A percentile compares a stretch with the other conserved stretches of the same genome.
phyloP scores from a whole-genome alignment of 805 yeast genomes.

The Candida lessepsii region DNA sequence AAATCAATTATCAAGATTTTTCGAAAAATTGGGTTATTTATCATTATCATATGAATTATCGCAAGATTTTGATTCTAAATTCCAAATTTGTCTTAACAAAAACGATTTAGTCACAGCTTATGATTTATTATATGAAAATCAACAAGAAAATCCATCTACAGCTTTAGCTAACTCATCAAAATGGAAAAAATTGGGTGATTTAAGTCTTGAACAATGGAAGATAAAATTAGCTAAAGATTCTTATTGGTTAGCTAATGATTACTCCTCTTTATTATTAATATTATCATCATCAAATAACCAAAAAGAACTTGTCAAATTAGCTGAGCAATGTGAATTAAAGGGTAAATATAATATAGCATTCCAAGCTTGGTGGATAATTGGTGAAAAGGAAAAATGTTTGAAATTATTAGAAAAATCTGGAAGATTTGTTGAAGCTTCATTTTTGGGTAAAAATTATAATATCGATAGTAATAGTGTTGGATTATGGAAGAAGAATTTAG shows the following conservation, averaged over 20 bases:
- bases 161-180: slow-evolving; percentile 43
- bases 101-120: slow-evolving; percentile 70
- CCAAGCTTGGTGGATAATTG: slow-evolving; percentile 85
- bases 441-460: slow-evolving; percentile 74
- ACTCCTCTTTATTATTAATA: slow-evolving; percentile 75
- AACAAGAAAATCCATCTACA: slow-evolving; percentile 49
- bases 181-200: slow-evolving; percentile 92
- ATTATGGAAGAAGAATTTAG: slow-evolving; percentile 67
- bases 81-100: slow-evolving; percentile 83
- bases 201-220: slow-evolving; percentile 76
- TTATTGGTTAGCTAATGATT: slow-evolving; percentile 75
- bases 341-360: slow-evolving; percentile 91
- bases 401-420: slow-evolving; percentile 65
- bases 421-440: slow-evolving; percentile 80
- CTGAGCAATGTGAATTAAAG: slow-evolving; percentile 59
- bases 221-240: slow-evolving; percentile 77
- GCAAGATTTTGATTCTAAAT: slow-evolving; percentile 85
- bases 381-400: slow-evolving; percentile 63
- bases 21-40: slow-evolving; percentile 87
- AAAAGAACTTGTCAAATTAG: slow-evolving; percentile 59
- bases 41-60: slow-evolving; percentile 82
- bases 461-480: slow-evolving; percentile 43
- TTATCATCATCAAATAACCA: slow-evolving; percentile 78
- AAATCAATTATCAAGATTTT: slow-evolving; percentile 81
- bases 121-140: slow-evolving; percentile 38